Conservation (phyloP, 352 stramenopile species). For the Pythium oligandrum region DNA sequence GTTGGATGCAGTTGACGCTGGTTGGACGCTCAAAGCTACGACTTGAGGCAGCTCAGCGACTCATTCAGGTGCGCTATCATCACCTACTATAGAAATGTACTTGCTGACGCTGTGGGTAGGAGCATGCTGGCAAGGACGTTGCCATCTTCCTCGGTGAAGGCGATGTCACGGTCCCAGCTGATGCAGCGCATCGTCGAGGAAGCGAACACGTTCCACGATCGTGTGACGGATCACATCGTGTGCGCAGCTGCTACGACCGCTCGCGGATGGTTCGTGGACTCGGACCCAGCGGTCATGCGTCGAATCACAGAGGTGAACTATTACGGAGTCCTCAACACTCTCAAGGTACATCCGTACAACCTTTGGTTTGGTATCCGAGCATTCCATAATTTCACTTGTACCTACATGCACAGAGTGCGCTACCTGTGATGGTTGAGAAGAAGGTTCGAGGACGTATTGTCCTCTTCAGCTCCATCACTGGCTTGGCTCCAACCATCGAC, state of each 20-base stretch:
- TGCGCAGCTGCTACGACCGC: constrained; percentile 25
- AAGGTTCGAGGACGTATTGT: constrained; percentile 38
- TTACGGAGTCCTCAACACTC: constrained; percentile 37
- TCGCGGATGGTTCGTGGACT: constrained; percentile 39
- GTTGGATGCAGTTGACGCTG: constrained; percentile 21
- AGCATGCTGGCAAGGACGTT: constrained; percentile 13
- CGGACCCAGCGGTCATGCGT: constrained; percentile 32
- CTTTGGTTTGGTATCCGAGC: too few species aligned
- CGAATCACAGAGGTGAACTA: constrained; percentile 52
- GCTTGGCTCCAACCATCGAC: constrained; percentile 62
- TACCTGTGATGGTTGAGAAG: constrained; percentile 47
- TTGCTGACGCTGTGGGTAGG: background rate
- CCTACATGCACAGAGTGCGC: constrained; percentile 9
- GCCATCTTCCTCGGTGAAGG: constrained; percentile 30
- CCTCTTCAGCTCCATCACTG: constrained; percentile 43
- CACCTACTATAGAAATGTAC: background rate
- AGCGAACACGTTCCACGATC: constrained; percentile 42
- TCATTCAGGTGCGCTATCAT: constrained; percentile 19
- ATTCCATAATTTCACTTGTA: too few species aligned
- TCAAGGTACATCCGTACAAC: constrained; percentile 27
- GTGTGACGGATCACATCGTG: constrained; percentile 50
- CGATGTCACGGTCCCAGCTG: constrained; percentile 29
- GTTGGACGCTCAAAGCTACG: constrained; percentile 27
- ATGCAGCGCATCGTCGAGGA: constrained; percentile 30
- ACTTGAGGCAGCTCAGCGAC: constrained; percentile 25